Evolutionary conservation across 306 rosid species (phyloP), one percentile per base, ranked within the genome.

Genomic region (Coriaria nepalensis): DNA sequence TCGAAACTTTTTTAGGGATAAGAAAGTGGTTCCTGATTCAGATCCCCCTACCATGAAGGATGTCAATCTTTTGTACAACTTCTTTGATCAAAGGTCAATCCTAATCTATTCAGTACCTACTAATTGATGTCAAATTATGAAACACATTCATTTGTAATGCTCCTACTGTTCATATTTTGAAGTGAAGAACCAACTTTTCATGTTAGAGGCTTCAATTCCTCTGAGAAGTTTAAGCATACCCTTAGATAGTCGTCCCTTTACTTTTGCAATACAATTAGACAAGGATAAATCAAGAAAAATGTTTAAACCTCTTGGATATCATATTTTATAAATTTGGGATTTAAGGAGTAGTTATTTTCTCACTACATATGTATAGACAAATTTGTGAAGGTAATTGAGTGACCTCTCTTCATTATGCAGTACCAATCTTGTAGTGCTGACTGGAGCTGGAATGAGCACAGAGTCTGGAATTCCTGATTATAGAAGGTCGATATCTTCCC

Each of bases 401-500:
- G 29, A 20, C 29, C 3, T 20, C 29, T 56, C 47, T 12, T 12
- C 56, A 45, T 69, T 57, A 9, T 70, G 52, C 73, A 87, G 96
- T 64, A 74, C 64, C 52, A 87, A 66, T 59, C 81, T 87, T 34
- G 58, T 65, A 40, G 86, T 83, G 47, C 63, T 87, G 78, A 83
- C 93, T 32, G 94, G 94, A 69, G 94, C 94, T 47, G 94, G 96
- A 52, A 76, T 87, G 35, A 87, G 96, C 63, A 87, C 96, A n/a
- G 93, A 87, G 53, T 87, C 86, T 50, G 96, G 96, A 32, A 87
- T 87, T 75, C 94, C 94, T 36, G 96, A 87, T 66, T 87, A 87
- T 56, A 80, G 93, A 80, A 87, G 96, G 94, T 87, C 61, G 1
- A 51, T 59, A 8, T 5, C 35, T 63, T 53, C 51, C 49, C 47